Evolutionary conservation across 805 yeast species (phyloP), one percentile per base, ranked within the genome.

Genomic region (Starmerella sp.): DNA sequence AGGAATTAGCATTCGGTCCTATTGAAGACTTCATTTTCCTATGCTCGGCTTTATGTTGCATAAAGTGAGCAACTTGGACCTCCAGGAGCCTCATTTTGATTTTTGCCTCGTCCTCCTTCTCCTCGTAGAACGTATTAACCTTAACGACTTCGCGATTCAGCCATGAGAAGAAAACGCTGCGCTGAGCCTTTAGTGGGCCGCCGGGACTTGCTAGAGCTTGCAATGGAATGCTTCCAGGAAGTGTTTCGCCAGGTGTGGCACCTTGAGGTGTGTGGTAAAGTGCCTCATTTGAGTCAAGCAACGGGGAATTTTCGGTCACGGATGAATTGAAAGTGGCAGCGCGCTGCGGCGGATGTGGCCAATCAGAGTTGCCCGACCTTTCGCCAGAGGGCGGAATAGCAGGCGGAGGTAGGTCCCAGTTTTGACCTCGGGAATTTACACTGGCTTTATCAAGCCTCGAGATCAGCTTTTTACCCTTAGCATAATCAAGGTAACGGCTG

Each of bases 21-120:
- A 36, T 30, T 15, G 45, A 6, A 11, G 41, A 47, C 44, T 50
- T 39, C 39, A 54, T 54, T 13, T 37, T 38, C 37, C 51, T 50
- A 35, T 60, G 60, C 45, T 48, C 37, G 6, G 54, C 51, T 22
- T 52, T 44, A 51, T 82, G 83, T 46, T 78, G 73, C 54, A 84
- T 65, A 61, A 82, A 83, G 54, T 75, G 76, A 45, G 45, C 52
- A 30, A 88, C 65, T 66, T 87, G 95, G 60, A 79, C 85, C 64
- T 84, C 85, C 28, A 87, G 64, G 4, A 82, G 63, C 11, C 80
- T 66, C 60, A 77, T 83, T 55, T 91, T 72, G 54, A 78, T 79
- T 45, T 79, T 73, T 1, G 78, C 80, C 29, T 78, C 83, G 32
- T 73, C 71, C 62, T 86, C 95, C 60, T 76, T 79, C 34, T 75